Evolutionary conservation across 2,329 filamentous ascomycete genomes (phyloP), one percentile per base, ranked within the genome.

Genomic region (Thielaviopsis populi): DNA sequence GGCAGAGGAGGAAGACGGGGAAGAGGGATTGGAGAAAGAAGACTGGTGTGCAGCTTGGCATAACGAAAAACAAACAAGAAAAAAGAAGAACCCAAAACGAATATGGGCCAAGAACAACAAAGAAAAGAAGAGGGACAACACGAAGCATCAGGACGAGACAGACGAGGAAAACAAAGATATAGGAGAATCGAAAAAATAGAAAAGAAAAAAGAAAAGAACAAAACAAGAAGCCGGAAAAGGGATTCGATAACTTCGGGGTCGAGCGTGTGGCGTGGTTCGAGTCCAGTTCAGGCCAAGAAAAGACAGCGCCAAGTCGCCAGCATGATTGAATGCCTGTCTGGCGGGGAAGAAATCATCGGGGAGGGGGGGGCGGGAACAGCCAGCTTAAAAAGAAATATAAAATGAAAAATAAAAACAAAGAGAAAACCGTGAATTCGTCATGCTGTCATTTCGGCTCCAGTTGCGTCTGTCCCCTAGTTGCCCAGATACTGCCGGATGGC

Each of bases 401-500:
- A 56, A 37, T 53, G 17, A 54, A 24, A 41, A 61, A 33, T 48
- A 43, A 50, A 54, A 43, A 33, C 15, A 50, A 50, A 50, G 24
- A 15, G 46, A 33, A 33, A 3, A 56, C 27, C 15, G 50, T 33
- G 24, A 33, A 56, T 33, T 33, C 27, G 6, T 2, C 50, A 33
- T 19, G n/a, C 50, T 30, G 27, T 30, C 50, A 22, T 56, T 17
- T 13, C 24, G 24, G 24, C 19, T 41, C 33, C 50, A n/a, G 27
- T n/a, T 11, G 19, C 24, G 11, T 40, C 43, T 17, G 19, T 15
- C 53, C 63, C 50, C 74, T 76, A 86, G 74, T 78, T 81, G 69
- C 82, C 81, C 64, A 86, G 76, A 72, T 86, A 87, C 69, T 78
- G 80, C 68, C 83, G 79, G 69, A 87, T 84, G 59, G 83, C 79